Percentiles rank a stretch among this genome's conserved stretches.
Conservation (phyloP, 2,329 filamentous ascomycete genomes). For the Monilinia vaccinii-corymbosi region DNA sequence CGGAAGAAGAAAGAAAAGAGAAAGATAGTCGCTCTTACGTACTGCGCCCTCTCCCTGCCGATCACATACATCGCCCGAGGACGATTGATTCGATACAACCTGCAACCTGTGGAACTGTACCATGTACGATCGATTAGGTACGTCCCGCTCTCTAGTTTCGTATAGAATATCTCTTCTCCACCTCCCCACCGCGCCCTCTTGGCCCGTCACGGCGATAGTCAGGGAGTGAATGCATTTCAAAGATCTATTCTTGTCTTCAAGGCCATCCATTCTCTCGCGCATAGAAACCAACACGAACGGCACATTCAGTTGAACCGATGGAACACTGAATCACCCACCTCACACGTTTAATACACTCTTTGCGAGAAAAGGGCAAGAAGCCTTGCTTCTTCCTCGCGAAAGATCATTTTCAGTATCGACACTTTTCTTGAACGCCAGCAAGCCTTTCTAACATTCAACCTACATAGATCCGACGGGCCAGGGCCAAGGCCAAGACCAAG, state of each 20-base stretch:
- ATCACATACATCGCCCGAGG: neutral
- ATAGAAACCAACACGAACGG: neutral
- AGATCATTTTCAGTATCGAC: slow-evolving; percentile 12
- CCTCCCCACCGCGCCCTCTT: slow-evolving; percentile 3
- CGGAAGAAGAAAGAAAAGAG: no score
- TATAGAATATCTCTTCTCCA: neutral
- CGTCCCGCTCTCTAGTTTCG: slow-evolving; percentile 31
- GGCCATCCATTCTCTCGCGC: slow-evolving; percentile 1
- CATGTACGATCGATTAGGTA: slow-evolving; percentile 69
- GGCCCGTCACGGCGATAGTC: neutral
- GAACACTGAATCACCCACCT: neutral
- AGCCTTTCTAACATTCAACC: slow-evolving; percentile 18
- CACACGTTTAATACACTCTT: slow-evolving; percentile 6
- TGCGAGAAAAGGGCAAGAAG: slow-evolving; percentile 24
- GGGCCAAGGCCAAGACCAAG: slow-evolving; percentile 39
- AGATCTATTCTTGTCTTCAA: neutral
- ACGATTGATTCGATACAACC: neutral
- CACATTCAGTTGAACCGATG: neutral
- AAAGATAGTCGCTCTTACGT: neutral
- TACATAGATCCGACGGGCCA: slow-evolving; percentile 23
- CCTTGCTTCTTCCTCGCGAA: slow-evolving; percentile 4
- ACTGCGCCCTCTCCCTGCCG: neutral
- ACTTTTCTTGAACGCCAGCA: slow-evolving; percentile 12
- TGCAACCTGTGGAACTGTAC: no score
- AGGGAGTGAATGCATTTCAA: neutral